phyloP scores from a whole-genome alignment of 2,329 filamentous ascomycete genomes.

The Fusarium sublunatum region DNA sequence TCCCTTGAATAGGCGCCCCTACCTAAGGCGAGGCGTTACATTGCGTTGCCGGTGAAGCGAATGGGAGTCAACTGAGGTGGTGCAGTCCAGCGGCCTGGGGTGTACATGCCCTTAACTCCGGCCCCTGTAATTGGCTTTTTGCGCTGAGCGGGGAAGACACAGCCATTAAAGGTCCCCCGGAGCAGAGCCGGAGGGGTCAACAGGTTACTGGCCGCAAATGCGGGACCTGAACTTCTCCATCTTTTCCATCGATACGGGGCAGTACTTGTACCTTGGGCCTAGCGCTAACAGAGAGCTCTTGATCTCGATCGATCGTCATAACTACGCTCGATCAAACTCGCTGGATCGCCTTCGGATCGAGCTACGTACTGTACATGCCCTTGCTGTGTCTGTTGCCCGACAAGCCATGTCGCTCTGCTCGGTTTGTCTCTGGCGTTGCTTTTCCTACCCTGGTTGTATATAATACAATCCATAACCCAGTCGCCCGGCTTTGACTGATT shows the following conservation, averaged over 20 bases:
- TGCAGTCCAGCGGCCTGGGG: too few species aligned
- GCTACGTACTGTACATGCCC: slow-evolving; percentile 15
- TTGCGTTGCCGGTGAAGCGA: background rate
- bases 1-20: slow-evolving; percentile 6
- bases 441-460: slow-evolving; percentile 31
- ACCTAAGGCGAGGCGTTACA: background rate
- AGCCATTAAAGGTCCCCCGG: slow-evolving; percentile 25
- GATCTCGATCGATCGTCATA: slow-evolving; percentile 50
- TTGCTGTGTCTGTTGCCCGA: slow-evolving; percentile 17
- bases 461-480: slow-evolving; percentile 23
- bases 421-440: slow-evolving; percentile 5
- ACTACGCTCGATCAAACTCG: slow-evolving; percentile 42
- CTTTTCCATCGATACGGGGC: slow-evolving; percentile 33
- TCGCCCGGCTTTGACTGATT: background rate
- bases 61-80: too few species aligned
- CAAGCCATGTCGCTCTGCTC: slow-evolving; percentile 25
- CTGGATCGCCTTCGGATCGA: slow-evolving; percentile 43
- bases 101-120: slow-evolving; percentile 8
- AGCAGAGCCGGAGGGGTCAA: slow-evolving; percentile 18
- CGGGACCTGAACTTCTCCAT: slow-evolving; percentile 10
- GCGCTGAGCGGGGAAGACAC: slow-evolving; percentile 14
- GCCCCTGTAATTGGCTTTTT: slow-evolving; percentile 14
- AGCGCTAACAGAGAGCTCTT: slow-evolving; percentile 40
- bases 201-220: slow-evolving; percentile 6
- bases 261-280: slow-evolving; percentile 36